These are phyloP conservation scores for Polyplosphaeria fusca DNA, from an alignment of 495 filamentous ascomycete species.

Conservation along the genomic window DNA sequence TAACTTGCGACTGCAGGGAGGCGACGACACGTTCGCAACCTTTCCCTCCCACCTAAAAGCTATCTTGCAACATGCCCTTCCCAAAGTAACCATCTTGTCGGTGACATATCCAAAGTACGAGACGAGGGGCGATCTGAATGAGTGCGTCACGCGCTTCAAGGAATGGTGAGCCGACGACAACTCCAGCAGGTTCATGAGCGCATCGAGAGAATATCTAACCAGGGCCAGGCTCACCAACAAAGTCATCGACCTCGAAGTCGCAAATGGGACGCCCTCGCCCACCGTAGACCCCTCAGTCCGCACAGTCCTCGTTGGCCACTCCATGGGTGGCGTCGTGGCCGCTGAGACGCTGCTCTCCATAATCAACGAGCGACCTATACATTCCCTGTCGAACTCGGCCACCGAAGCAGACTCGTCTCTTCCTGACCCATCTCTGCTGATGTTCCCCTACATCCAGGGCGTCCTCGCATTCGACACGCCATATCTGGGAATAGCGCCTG, in stretches of 20 bases:
- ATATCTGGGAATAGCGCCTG: constrained; percentile 83
- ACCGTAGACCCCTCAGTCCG: constrained; percentile 86
- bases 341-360: constrained; percentile 78
- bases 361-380: constrained; percentile 64
- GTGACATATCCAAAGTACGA: constrained; percentile 88
- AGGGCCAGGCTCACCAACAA: constrained; percentile 73
- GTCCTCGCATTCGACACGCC: constrained; percentile 95
- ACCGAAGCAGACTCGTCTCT: constrained; percentile 25
- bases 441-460: constrained; percentile 75
- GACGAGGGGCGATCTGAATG: constrained; percentile 79
- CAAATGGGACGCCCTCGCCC: constrained; percentile 73
- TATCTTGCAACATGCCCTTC: constrained; percentile 66
- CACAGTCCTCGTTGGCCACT: constrained; percentile 82
- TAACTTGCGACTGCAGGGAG: constrained; percentile 59
- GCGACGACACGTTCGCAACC: constrained; percentile 78
- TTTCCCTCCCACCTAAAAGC: constrained; percentile 73
- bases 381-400: constrained; percentile 28
- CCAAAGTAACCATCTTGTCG: constrained; percentile 65
- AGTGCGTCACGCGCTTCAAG: constrained; percentile 75
- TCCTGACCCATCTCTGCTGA: constrained; percentile 45
- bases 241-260: constrained; percentile 92
- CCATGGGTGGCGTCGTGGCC: constrained; percentile 93
- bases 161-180: constrained; percentile 64
- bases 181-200: neutral
- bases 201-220: constrained; percentile 3